Percentiles rank a stretch among this genome's conserved stretches.
phyloP scores from a whole-genome alignment of 371 early-diverging fungal species.

The Mucor ambiguus region DNA sequence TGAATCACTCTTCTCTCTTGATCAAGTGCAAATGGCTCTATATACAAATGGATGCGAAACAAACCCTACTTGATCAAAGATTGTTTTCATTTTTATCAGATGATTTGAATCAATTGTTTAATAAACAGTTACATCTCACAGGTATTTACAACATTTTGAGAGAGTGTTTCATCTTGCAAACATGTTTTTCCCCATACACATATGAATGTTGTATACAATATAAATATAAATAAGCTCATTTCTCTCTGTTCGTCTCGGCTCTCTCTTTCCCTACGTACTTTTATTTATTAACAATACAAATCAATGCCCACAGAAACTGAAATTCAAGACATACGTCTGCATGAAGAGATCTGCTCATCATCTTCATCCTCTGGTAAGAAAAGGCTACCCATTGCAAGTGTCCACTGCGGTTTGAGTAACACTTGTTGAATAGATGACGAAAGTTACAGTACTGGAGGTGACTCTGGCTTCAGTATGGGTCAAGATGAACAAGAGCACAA shows the following conservation, averaged over 20 bases:
- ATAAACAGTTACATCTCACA: conserved; percentile 15
- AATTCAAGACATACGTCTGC: neutral
- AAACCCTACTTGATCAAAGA: neutral
- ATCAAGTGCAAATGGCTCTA: neutral
- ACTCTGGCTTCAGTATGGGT: conserved; percentile 27
- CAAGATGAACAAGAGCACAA: conserved; percentile 8
- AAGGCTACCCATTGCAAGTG: neutral
- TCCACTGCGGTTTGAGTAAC: neutral
- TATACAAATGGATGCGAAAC: neutral
- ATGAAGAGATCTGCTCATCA: conserved; percentile 1
- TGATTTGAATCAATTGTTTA: neutral
- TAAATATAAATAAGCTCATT: neutral
- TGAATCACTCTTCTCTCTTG: too few species aligned
- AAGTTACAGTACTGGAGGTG: conserved; percentile 17
- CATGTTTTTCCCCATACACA: neutral
- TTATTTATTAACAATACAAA: neutral
- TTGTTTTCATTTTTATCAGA: neutral
- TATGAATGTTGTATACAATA: neutral
- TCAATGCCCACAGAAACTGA: neutral
- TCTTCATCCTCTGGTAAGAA: neutral
- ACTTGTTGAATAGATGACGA: conserved; percentile 11
- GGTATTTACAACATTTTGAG: neutral
- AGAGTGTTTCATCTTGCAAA: conserved; percentile 9
- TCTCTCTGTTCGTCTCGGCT: neutral
- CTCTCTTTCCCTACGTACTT: neutral